Evolutionary conservation across 768 basidiomycete genomes (phyloP).

Genomic region (Scleroderma citrinum): DNA sequence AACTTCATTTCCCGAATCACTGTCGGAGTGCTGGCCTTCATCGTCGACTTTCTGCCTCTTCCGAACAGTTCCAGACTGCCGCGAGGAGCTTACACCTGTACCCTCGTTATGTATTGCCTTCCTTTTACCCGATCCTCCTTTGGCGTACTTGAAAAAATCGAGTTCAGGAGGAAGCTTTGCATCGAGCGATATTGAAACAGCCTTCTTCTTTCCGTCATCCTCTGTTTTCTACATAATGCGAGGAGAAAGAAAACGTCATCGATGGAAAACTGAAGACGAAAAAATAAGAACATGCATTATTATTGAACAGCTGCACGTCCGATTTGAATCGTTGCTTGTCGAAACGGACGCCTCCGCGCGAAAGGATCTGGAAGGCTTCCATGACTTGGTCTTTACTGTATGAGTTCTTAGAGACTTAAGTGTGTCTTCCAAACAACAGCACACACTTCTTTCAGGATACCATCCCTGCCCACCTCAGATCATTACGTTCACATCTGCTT

Average conservation of each 20-base stretch:
- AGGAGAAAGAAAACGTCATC: constrained; percentile 3
- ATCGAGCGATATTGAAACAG: constrained; percentile 21
- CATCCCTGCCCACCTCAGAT: no score
- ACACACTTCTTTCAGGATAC: no score
- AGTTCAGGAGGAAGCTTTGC: constrained; percentile 67
- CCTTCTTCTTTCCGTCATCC: constrained; percentile 18
- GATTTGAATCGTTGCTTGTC: constrained; percentile 67
- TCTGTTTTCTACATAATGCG: constrained; percentile 19
- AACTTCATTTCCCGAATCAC: constrained; percentile 16
- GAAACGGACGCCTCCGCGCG: constrained; percentile 79
- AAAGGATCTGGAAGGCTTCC: constrained; percentile 88
- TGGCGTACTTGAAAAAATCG: constrained; percentile 89
- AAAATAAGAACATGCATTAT: constrained; percentile 34
- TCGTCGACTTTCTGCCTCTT: constrained; percentile 28
- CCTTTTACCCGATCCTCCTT: constrained; percentile 48
- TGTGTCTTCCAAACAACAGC: no score
- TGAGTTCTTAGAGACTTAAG: no score
- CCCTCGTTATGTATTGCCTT: constrained; percentile 29
- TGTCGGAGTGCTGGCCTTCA: constrained; percentile 16
- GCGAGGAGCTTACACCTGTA: constrained; percentile 9
- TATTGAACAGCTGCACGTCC: constrained; percentile 65
- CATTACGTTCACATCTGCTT: no score
- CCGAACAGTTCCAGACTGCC: constrained; percentile 7
- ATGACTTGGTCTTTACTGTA: constrained; percentile 28
- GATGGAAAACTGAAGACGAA: neutral